Conservation (phyloP, 805 yeast species). For the Metschnikowia colocasiae region DNA sequence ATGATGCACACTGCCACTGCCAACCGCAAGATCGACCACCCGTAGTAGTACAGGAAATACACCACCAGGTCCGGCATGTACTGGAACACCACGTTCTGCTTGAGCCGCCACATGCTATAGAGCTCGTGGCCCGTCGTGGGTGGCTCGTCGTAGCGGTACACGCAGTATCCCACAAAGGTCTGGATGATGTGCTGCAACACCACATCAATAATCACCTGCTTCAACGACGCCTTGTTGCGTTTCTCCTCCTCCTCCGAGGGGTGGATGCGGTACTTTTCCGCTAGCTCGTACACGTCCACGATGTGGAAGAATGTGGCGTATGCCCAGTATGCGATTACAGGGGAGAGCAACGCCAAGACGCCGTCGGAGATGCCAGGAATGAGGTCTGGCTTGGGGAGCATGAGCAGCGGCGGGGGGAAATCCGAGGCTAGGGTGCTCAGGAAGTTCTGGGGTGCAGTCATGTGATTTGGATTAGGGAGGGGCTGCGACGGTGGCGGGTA, state of each 20-base stretch:
- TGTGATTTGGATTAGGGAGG: not conserved
- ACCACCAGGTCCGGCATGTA: constrained; percentile 47
- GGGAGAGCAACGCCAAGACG: constrained; percentile 64
- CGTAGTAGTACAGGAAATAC: constrained; percentile 56
- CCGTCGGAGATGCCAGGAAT: constrained; percentile 69
- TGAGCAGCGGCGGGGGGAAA: constrained; percentile 13
- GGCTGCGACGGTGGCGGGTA: not conserved
- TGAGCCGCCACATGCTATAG: constrained; percentile 44
- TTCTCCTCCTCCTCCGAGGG: constrained; percentile 79
- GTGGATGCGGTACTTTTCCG: constrained; percentile 84
- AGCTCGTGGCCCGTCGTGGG: constrained; percentile 53
- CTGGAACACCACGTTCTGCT: constrained; percentile 35
- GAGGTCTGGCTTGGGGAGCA: constrained; percentile 38
- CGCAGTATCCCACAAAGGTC: constrained; percentile 58
- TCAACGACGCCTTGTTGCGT: constrained; percentile 69
- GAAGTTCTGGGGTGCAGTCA: constrained; percentile 16
- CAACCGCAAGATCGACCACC: constrained; percentile 57
- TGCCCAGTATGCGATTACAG: constrained; percentile 81
- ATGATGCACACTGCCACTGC: constrained; percentile 64
- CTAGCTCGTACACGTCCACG: constrained; percentile 68
- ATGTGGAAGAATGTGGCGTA: constrained; percentile 70
- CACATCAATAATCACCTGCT: constrained; percentile 77
- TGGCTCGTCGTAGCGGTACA: constrained; percentile 54
- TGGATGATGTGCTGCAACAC: constrained; percentile 82
- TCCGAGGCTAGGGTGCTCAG: constrained; percentile 15